Evolutionary conservation across 768 basidiomycete genomes (phyloP).

Genomic region (Heimioporus sp.): DNA sequence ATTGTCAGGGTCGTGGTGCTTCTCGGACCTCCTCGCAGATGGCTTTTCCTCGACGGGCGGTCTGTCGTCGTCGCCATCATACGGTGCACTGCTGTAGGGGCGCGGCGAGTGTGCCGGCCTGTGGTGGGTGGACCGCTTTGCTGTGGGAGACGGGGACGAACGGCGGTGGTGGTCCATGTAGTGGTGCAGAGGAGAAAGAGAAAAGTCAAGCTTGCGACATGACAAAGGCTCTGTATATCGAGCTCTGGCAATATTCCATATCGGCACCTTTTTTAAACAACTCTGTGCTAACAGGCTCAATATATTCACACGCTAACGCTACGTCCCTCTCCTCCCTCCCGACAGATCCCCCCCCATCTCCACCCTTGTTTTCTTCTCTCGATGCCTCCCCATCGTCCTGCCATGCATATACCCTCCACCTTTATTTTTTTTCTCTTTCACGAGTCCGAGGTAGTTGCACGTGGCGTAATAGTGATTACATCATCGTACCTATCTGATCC

Average conservation of each 20-base stretch:
- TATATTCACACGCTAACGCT: constrained; percentile 31
- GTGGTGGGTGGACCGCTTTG: constrained; percentile 10
- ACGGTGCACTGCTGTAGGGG: constrained; percentile 2
- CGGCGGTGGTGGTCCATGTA: constrained; percentile 22
- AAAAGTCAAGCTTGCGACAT: constrained; percentile 35
- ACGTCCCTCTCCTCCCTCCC: not conserved
- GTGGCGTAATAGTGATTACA: constrained; percentile 24
- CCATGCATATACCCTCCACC: not conserved
- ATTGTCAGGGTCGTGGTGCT: constrained; percentile 21
- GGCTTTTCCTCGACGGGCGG: constrained; percentile 24
- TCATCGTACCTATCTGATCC: constrained; percentile 26
- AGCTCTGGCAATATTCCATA: constrained; percentile 39
- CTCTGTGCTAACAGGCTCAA: constrained; percentile 25
- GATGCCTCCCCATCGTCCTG: too few species aligned
- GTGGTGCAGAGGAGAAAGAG: constrained; percentile 25
- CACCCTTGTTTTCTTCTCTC: not conserved
- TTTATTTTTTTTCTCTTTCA: constrained; percentile 10
- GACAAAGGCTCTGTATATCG: constrained; percentile 40
- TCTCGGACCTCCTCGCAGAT: constrained; percentile 20
- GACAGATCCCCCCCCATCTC: not conserved
- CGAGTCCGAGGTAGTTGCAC: constrained; percentile 13
- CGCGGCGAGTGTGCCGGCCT: constrained; percentile 10
- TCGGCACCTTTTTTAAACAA: constrained; percentile 36
- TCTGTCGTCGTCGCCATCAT: constrained; percentile 23
- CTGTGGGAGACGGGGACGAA: constrained; percentile 13